A percentile compares a stretch with the other conserved stretches of the same genome.
Conservation (phyloP, 2,329 filamentous ascomycete species). For the Tetracladium maxilliforme region DNA sequence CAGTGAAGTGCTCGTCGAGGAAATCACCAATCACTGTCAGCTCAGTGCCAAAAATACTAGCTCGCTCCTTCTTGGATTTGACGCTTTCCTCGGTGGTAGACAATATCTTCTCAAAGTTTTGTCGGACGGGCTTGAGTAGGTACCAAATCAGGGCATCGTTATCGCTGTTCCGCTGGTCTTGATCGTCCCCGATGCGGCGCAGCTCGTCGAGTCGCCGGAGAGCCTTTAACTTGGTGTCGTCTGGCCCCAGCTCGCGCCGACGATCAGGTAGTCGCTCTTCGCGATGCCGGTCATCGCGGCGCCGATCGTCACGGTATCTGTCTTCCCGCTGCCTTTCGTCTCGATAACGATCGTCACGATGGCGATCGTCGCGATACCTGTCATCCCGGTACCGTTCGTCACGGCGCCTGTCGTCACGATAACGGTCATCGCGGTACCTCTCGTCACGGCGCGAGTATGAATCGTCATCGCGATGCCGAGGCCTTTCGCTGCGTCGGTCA, state of each 20-base stretch:
- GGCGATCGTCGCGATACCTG: conserved; percentile 12
- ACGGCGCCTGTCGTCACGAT: conserved; percentile 10
- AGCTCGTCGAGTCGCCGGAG: conserved; percentile 26
- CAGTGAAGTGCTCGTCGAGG: too few species aligned
- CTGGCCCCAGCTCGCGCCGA: conserved; percentile 12
- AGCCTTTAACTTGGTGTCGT: conserved; percentile 17
- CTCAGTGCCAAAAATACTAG: conserved; percentile 44
- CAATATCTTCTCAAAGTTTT: conserved; percentile 43
- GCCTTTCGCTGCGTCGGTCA: conserved; percentile 34
- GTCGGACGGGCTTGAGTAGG: conserved; percentile 45
- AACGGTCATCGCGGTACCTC: conserved; percentile 15
- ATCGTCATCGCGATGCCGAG: too few species aligned
- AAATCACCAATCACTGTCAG: conserved; percentile 48
- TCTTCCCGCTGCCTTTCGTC: too few species aligned
- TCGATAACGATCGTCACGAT: too few species aligned
- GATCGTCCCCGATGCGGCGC: conserved; percentile 30
- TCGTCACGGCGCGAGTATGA: too few species aligned
- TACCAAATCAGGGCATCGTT: conserved; percentile 31
- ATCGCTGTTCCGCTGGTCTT: conserved; percentile 28
- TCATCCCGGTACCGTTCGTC: conserved; percentile 9
- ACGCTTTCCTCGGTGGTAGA: conserved; percentile 47
- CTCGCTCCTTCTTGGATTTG: conserved; percentile 45
- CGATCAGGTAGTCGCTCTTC: conserved; percentile 13
- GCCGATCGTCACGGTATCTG: conserved; percentile 20
- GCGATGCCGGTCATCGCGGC: conserved; percentile 20